phyloP scores from a whole-genome alignment of 441 rosid genomes.

The Bruguiera hainesii region DNA sequence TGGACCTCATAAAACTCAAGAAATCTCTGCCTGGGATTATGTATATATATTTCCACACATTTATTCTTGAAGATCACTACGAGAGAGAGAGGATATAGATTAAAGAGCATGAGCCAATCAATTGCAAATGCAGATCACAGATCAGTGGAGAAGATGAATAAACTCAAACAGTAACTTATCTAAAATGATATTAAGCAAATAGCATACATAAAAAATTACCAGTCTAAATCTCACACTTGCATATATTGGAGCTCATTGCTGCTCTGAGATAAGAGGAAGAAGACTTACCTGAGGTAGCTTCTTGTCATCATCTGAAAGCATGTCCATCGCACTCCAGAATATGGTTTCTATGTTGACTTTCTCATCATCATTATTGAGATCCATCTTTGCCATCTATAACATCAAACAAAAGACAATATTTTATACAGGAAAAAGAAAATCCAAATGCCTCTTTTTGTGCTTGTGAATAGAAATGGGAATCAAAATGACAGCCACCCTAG shows the following conservation, averaged over 20 bases:
- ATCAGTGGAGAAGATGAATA: not conserved
- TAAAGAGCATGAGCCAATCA: not conserved
- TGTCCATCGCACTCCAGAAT: conserved; percentile 95
- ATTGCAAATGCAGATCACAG: not conserved
- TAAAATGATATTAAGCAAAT: not conserved
- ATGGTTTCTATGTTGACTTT: conserved; percentile 76
- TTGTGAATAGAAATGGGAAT: conserved; percentile 1
- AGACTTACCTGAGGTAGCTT: conserved; percentile 97
- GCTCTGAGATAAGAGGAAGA: conserved; percentile 19
- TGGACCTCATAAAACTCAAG: not conserved
- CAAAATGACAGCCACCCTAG: conserved; percentile 3
- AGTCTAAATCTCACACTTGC: not conserved
- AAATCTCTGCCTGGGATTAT: too few species aligned
- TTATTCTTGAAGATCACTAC: too few species aligned
- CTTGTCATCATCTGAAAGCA: conserved; percentile 97
- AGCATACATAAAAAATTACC: not conserved
- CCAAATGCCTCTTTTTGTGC: not conserved
- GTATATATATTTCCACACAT: too few species aligned
- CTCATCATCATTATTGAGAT: conserved; percentile 84
- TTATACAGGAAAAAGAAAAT: conserved; percentile 3
- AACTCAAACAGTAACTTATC: not conserved
- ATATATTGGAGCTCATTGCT: not conserved
- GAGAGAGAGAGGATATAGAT: not conserved
- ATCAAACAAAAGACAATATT: conserved; percentile 11
- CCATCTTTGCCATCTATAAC: conserved; percentile 93